Evolutionary conservation across 306 rosid species (phyloP), one percentile per base, ranked within the genome.

Genomic region (Cicer yamashitae): DNA sequence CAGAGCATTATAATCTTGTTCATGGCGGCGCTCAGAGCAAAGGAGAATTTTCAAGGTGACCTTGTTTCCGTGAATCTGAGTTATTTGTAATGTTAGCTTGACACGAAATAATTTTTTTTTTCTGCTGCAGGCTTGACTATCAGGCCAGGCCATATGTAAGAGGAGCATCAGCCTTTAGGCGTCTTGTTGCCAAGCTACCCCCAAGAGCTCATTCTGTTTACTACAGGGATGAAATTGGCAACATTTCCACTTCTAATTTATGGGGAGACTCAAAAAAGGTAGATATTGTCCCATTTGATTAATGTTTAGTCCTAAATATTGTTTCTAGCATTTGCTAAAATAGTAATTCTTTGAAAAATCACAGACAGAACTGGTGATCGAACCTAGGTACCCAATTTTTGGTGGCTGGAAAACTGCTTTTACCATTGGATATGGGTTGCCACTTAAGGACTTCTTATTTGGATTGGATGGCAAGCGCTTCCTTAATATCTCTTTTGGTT

Each of bases 371-470:
- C 86, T 96, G 77, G 93, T 88, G 84, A 92, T 96, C 43, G 97
- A 96, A 82, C 99, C 98, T 77, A 83, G 99, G 79, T 96, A 88
- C 86, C 98, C 99, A 57, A 67, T 96, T 84, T 88, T 96, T 84
- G 99, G 99, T 83, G 99, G 99, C 76, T 96, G 99, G 99, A 90
- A 81, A 84, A 87, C 90, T 75, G 82, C 96, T 56, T 96, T 92
- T 81, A 92, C 99, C 67, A 89, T 96, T 77, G 99, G 99, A 73
- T 96, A 92, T 73, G 82, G 97, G 70, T 77, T 96, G 87, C 99
- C 99, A 40, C 98, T 92, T 84, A 85, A 60, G 53, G 97, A 96
- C 79, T 96, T 90, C 85, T 72, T 96, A 40, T 96, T 92, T 88
- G 84, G 69, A 44, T 77, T 65, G 6, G 90, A 92, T 79, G 97